Conservation (phyloP, 768 basidiomycete genomes). For the Suillus placidus region DNA sequence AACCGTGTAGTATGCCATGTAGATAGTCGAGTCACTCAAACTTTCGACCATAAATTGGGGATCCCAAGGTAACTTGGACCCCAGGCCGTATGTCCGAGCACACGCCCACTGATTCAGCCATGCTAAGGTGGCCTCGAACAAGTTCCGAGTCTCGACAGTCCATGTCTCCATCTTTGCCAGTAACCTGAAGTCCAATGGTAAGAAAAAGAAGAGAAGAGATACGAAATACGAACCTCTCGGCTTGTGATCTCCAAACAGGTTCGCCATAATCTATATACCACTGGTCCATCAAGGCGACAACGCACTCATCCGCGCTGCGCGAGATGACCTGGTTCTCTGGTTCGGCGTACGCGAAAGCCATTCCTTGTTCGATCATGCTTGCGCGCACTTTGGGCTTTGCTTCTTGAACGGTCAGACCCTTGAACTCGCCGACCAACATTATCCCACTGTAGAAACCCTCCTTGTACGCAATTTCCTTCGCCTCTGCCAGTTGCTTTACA, state of each 20-base stretch:
- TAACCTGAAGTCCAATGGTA: constrained; percentile 47
- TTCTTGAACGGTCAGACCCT: constrained; percentile 85
- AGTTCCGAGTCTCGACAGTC: constrained; percentile 87
- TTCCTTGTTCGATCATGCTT: constrained; percentile 72
- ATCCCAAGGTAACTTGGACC: constrained; percentile 96
- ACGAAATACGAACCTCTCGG: constrained; percentile 65
- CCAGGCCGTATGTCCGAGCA: constrained; percentile 95
- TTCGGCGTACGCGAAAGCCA: constrained; percentile 93
- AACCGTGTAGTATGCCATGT: constrained; percentile 98
- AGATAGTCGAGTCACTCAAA: constrained; percentile 95
- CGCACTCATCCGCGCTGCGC: constrained; percentile 94
- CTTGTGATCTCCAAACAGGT: constrained; percentile 80
- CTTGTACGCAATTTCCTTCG: constrained; percentile 97
- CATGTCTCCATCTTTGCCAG: constrained; percentile 89
- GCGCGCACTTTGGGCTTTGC: constrained; percentile 90
- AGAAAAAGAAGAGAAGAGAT: constrained; percentile 4
- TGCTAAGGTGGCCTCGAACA: constrained; percentile 86
- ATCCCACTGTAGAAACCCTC: constrained; percentile 96
- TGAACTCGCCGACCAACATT: constrained; percentile 91
- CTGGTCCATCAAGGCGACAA: constrained; percentile 97
- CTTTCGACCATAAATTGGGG: constrained; percentile 95
- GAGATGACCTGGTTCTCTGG: constrained; percentile 91
- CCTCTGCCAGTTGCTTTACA: constrained; percentile 88
- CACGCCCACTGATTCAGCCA: constrained; percentile 99
- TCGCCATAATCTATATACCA: constrained; percentile 99